Conservation (phyloP, 2,329 filamentous ascomycete species). For the Botrytis galanthina region DNA sequence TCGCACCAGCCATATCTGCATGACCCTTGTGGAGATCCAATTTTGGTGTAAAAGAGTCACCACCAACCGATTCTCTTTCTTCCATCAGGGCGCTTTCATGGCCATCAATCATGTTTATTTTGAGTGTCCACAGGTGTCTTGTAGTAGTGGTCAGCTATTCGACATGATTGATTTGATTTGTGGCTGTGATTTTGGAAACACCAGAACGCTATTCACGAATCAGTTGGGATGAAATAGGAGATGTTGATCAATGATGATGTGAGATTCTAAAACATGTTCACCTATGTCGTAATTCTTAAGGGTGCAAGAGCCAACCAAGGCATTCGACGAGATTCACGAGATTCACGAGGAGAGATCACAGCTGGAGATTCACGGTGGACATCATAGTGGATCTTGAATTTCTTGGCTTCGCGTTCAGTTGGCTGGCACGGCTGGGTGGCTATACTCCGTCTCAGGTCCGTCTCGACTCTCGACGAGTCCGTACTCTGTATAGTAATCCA, state of each 20-base stretch:
- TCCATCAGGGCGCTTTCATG: not conserved
- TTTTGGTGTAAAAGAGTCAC: not conserved
- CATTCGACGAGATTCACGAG: not conserved
- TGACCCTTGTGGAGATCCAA: not conserved
- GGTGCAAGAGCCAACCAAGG: not conserved
- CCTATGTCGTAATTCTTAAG: not conserved
- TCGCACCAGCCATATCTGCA: slow-evolving; percentile 5
- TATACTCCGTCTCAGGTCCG: not conserved
- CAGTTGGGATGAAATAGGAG: not conserved
- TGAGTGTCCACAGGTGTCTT: not conserved
- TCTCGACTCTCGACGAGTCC: not conserved
- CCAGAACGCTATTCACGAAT: not conserved
- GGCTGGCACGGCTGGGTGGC: not conserved
- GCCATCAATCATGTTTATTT: not conserved
- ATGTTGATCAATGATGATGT: not conserved
- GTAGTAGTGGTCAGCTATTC: not conserved
- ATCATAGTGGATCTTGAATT: not conserved
- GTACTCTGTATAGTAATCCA: not conserved
- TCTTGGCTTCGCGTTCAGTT: not conserved
- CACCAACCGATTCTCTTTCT: not conserved
- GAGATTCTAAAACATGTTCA: not conserved
- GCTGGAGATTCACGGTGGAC: not conserved
- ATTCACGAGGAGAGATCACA: not conserved
- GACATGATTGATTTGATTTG: not conserved
- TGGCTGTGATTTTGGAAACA: not conserved